Evolutionary conservation across 345 rosid species (phyloP).

Genomic region (Iberis pinnata): DNA sequence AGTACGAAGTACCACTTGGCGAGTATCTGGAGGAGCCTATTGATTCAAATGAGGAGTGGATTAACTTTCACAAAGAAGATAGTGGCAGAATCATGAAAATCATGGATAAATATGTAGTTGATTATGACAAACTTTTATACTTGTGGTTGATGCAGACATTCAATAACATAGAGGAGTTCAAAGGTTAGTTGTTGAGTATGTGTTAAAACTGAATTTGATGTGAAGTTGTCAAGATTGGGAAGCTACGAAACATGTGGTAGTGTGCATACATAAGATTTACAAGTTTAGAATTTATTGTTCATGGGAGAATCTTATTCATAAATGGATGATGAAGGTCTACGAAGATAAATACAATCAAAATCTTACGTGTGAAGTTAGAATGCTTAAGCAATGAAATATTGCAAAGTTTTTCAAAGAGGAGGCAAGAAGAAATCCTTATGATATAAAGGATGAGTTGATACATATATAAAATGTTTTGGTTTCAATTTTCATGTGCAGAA

Average conservation of each 20-base stretch:
- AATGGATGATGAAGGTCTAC: not conserved
- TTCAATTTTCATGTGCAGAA: not conserved
- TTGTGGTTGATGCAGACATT: not conserved
- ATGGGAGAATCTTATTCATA: not conserved
- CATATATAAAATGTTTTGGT: not conserved
- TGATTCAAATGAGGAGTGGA: not conserved
- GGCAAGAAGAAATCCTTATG: not conserved
- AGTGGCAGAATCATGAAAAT: not conserved
- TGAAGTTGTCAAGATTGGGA: not conserved
- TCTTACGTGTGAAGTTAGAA: not conserved
- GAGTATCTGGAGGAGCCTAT: not conserved
- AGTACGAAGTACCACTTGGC: not conserved
- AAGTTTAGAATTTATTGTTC: not conserved
- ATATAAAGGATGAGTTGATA: slow-evolving; percentile 3
- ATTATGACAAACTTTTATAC: not conserved
- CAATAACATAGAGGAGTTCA: not conserved
- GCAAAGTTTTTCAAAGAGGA: not conserved
- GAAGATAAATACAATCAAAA: not conserved
- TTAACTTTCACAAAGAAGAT: not conserved
- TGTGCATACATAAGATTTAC: not conserved
- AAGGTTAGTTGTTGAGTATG: not conserved
- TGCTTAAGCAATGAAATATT: not conserved
- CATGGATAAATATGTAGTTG: not conserved
- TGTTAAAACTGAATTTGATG: not conserved
- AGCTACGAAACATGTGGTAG: not conserved